phyloP scores from a whole-genome alignment of 2,329 filamentous ascomycete species.

The Hysterium pulicare region DNA sequence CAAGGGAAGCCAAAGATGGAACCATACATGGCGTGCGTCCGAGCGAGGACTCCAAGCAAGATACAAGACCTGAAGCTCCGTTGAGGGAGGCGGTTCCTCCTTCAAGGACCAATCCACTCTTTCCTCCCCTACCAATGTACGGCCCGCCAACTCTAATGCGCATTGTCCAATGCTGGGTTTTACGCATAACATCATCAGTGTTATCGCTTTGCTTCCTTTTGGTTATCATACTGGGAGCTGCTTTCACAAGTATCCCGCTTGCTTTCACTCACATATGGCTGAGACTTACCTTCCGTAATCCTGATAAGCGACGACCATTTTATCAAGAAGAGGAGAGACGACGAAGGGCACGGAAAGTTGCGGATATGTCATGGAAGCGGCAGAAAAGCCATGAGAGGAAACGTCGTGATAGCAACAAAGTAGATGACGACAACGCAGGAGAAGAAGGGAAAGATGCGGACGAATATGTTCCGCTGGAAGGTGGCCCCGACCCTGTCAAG shows the following conservation, averaged over 20 bases:
- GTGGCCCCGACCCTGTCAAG: conserved; percentile 72
- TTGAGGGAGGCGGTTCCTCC: conserved; percentile 52
- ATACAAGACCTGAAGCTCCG: conserved; percentile 44
- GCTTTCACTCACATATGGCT: conserved; percentile 50
- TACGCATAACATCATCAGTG: conserved; percentile 67
- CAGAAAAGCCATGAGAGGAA: conserved; percentile 32
- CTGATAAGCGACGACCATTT: conserved; percentile 63
- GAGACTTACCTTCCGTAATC: conserved; percentile 58
- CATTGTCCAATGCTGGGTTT: conserved; percentile 62
- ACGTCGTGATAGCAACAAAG: conserved; percentile 32
- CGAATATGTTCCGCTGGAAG: conserved; percentile 72
- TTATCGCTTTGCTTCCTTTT: conserved; percentile 75
- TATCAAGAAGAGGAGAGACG: conserved; percentile 67
- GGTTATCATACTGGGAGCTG: conserved; percentile 70
- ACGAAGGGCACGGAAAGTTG: conserved; percentile 53
- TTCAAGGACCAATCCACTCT: conserved; percentile 72
- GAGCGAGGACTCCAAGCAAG: conserved; percentile 31
- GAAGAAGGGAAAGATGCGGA: conserved; percentile 43
- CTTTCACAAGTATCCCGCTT: conserved; percentile 63
- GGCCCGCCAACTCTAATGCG: conserved; percentile 67
- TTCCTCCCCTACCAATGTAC: conserved; percentile 80
- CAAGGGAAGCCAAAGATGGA: conserved; percentile 43
- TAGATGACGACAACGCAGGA: conserved; percentile 20
- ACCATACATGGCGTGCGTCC: conserved; percentile 37
- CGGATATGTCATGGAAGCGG: conserved; percentile 61